Percentiles rank a stretch among this genome's conserved stretches.
Conservation (phyloP, 1,284 basidiomycete genomes). For the Neotropicomus parvogracilis region DNA sequence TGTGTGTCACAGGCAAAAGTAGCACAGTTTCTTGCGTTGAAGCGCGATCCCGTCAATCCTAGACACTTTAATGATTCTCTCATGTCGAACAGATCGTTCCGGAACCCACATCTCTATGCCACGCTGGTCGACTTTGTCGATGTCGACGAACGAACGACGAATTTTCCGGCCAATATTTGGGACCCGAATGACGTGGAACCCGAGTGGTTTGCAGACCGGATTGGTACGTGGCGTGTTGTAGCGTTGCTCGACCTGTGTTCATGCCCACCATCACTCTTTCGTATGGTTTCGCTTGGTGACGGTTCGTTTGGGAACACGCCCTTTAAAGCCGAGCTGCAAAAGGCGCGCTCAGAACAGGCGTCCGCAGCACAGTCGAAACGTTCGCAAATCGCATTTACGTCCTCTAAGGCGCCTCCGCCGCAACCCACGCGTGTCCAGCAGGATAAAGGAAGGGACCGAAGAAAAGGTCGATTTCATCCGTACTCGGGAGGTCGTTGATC, state of each 20-base stretch:
- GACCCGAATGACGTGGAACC: slow-evolving; percentile 56
- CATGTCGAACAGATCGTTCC: slow-evolving; percentile 85
- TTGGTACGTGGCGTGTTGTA: slow-evolving; percentile 48
- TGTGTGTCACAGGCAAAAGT: slow-evolving; percentile 63
- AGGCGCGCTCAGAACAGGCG: slow-evolving; percentile 38
- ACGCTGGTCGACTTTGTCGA: slow-evolving; percentile 91
- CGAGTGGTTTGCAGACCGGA: slow-evolving; percentile 67
- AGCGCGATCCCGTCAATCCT: slow-evolving; percentile 56
- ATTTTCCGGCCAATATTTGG: slow-evolving; percentile 73
- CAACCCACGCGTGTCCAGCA: slow-evolving; percentile 13
- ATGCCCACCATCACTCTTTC: slow-evolving; percentile 17
- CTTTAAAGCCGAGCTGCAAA: slow-evolving; percentile 43
- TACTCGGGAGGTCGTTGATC: slow-evolving; percentile 25
- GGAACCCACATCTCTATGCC: slow-evolving; percentile 91
- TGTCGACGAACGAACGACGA: slow-evolving; percentile 80
- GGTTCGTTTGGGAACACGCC: slow-evolving; percentile 19
- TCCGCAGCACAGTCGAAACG: slow-evolving; percentile 31
- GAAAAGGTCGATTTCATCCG: slow-evolving; percentile 28
- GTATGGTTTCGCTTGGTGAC: slow-evolving; percentile 2
- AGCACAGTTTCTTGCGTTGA: slow-evolving; percentile 70
- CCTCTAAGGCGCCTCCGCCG: slow-evolving; percentile 19
- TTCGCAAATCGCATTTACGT: slow-evolving; percentile 34
- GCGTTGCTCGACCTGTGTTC: slow-evolving; percentile 18
- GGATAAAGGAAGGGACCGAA: slow-evolving; percentile 19
- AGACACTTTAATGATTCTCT: slow-evolving; percentile 94